Evolutionary conservation across 441 rosid genomes (phyloP), one percentile per base, ranked within the genome.

Genomic region (Jatropha multifida): DNA sequence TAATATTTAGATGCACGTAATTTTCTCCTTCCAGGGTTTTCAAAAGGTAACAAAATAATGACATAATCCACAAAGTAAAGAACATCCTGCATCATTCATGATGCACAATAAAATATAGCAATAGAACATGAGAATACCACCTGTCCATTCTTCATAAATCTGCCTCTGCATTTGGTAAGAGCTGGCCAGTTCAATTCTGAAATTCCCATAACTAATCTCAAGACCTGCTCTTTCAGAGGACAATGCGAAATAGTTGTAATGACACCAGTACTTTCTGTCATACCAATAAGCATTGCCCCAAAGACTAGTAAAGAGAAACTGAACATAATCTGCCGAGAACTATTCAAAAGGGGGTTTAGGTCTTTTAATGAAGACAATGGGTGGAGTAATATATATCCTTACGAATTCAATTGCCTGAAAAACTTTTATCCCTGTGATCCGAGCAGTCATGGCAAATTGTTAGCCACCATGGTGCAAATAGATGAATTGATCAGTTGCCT

Each of bases 381-480:
- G 32, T 32, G 2, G 32, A 32, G 5, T 7, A 18, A 26, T 2
- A 42, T 23, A n/a, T 58, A 8, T 32, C 40, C 52, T 59, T 26
- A 17, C 7, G 38, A 56, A 55, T 37, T 69, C 27, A 69, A 32
- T 52, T 69, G 32, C 73, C 61, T 52, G 72, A 69, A 32, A 51
- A 32, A 40, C 23, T 46, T 32, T 32, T 32, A 32, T 32, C 32
- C 32, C 32, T 37, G 20, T 5, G 17, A 52, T 17, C 6, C 56
- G 4, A 52, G 20, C 56, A 52, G 56, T 54, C 5, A 14, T 14
- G 17, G 17, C 58, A 54, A 70, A 55, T 40, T 70, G 63, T 46
- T 11, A 58, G 15, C 14, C 41, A 51, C 18, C 20, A 70, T 10
- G 37, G 61, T 55, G 5, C 52, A 10, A n/a, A 5, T 17, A 7